phyloP scores from a whole-genome alignment of 2,329 filamentous ascomycete genomes.

The Fusarium phyllophilum region DNA sequence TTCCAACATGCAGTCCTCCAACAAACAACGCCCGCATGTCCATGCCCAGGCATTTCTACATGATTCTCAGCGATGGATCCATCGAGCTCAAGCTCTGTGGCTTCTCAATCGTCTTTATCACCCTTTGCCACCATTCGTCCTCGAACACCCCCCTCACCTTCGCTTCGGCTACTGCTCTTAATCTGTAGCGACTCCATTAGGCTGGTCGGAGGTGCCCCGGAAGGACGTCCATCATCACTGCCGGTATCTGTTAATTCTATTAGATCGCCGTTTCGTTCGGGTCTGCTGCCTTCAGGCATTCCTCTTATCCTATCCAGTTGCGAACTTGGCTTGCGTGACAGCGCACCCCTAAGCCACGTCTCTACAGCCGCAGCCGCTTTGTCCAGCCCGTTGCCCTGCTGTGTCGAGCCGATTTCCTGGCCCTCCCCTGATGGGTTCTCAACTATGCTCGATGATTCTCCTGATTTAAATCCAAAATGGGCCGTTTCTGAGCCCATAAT shows the following conservation, averaged over 20 bases:
- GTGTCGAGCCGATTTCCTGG: slow-evolving; percentile 54
- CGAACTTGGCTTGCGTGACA: slow-evolving; percentile 69
- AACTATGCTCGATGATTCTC: slow-evolving; percentile 55
- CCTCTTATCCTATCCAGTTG: slow-evolving; percentile 55
- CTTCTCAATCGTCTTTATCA: slow-evolving; percentile 28
- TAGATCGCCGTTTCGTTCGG: slow-evolving; percentile 63
- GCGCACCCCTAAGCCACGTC: slow-evolving; percentile 88
- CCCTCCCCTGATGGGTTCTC: slow-evolving; percentile 63
- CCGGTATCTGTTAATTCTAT: slow-evolving; percentile 76
- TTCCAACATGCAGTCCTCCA: slow-evolving; percentile 33
- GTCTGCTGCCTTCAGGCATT: slow-evolving; percentile 52
- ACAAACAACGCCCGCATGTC: slow-evolving; percentile 28
- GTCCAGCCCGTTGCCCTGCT: slow-evolving; percentile 71
- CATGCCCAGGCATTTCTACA: slow-evolving; percentile 5
- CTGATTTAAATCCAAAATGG: slow-evolving; percentile 62
- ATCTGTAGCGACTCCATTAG: slow-evolving; percentile 47
- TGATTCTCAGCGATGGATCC: neutral
- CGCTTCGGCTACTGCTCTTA: slow-evolving; percentile 51
- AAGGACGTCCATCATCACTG: slow-evolving; percentile 62
- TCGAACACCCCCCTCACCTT: slow-evolving; percentile 51
- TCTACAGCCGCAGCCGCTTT: slow-evolving; percentile 89
- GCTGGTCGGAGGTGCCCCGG: slow-evolving; percentile 38
- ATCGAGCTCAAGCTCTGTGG: neutral
- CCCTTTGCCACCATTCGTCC: slow-evolving; percentile 54
- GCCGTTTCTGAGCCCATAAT: slow-evolving; percentile 70